Base-by-base conservation (phyloP, 192 early-diverging fungal genomes). In the Umbelopsis sp. region DNA sequence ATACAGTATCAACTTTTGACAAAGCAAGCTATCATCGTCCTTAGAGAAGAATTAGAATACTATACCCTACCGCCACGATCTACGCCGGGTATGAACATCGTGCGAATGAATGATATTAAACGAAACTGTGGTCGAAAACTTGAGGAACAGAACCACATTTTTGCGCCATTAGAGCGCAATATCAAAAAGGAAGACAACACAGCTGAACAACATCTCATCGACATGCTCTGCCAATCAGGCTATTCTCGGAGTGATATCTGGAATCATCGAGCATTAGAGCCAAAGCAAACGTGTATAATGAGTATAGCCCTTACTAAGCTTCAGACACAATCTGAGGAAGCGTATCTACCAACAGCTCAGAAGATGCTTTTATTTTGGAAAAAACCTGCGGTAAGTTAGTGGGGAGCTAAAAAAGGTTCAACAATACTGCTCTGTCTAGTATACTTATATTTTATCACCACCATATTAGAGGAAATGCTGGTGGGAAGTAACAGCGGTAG, bases 331-430 rank as follows among this genome's bases (percentile, higher is more conserved):
- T 84, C 88, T 56, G 85, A 89, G 68, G 82, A 86, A 69, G 83
- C 86, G 56, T 89, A 91, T 67, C 84, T 88, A 82, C 84, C 90
- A 4, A 90, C 91, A n/a, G 91, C 90, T 17, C 92, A 93, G 74
- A 93, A 92, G 70, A 75, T 93, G 51, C 69, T 93, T n/a, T 75
- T 93, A 29, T 93, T 93, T 45, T 93, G 89, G 87, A 90, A 90
- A 84, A 93, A 93, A 71, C 91, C 92, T 7, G 92, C 92, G 11
- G 86, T 87, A 84, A 68, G 80, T 82, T 45, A 20, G 11, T 44
- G 31, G 7, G n/a, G n/a, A n/a, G n/a, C n/a, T n/a, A n/a, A n/a
- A n/a, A n/a, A n/a, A n/a, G n/a, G n/a, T n/a, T n/a, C n/a, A n/a
- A n/a, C n/a, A n/a, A n/a, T n/a, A n/a, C n/a, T n/a, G n/a, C n/a